phyloP scores from a whole-genome alignment of 2,329 filamentous ascomycete species.

The Diaporthe citriasiana region DNA sequence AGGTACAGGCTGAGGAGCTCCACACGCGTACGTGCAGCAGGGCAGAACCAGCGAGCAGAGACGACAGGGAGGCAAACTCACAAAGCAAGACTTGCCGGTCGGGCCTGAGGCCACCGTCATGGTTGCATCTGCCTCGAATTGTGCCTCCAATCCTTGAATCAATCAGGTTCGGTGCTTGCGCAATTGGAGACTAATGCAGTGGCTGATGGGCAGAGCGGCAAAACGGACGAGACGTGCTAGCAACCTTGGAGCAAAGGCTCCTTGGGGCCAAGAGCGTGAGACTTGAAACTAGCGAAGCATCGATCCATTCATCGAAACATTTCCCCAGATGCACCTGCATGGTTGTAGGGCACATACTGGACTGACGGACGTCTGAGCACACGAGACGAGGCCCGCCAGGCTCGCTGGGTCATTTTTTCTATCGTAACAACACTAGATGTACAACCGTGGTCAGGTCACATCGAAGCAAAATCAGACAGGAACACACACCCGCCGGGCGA shows the following conservation, averaged over 20 bases:
- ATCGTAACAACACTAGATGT: too few relatives aligned
- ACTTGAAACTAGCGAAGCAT: conserved; percentile 28
- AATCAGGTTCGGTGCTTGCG: conserved; percentile 17
- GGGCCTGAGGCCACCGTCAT: background rate
- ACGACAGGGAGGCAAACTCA: background rate
- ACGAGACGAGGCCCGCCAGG: conserved; percentile 8
- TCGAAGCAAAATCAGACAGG: background rate
- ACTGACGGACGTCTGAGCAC: conserved; percentile 20
- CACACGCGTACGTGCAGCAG: background rate
- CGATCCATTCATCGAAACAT: conserved; percentile 30
- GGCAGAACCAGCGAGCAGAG: background rate
- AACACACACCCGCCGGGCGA: background rate
- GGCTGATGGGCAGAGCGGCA: conserved; percentile 32
- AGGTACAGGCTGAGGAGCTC: conserved; percentile 19
- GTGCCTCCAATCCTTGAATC: background rate
- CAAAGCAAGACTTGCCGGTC: conserved; percentile 9
- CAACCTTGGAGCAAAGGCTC: background rate
- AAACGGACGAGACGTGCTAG: conserved; percentile 5
- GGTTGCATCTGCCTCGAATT: background rate
- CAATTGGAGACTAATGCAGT: conserved; percentile 26
- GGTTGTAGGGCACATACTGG: conserved; percentile 12
- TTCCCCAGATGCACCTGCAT: conserved; percentile 16
- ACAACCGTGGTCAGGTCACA: background rate
- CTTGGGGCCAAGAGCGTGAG: conserved; percentile 27
- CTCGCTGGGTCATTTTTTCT: background rate